These are phyloP conservation scores for Plasmodium gaboni DNA, from an alignment of 169 alveolate species.

Conservation along the genomic window DNA sequence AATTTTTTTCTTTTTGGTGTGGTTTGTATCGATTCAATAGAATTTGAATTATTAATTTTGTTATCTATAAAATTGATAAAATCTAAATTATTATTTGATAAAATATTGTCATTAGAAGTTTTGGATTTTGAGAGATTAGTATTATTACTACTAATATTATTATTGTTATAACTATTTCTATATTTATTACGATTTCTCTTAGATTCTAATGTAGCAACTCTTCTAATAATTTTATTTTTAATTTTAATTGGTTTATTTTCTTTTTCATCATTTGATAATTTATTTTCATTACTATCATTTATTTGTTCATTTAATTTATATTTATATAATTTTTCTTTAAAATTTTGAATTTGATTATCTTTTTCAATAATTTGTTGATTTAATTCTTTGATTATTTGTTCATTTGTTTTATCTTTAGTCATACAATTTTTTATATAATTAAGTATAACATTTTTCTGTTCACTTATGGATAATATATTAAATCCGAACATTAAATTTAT, in stretches of 20 bases:
- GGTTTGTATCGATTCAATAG: constrained; percentile 15
- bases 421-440: constrained; percentile 46
- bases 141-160: neutral
- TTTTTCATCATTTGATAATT: constrained; percentile 19
- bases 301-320: constrained; percentile 24
- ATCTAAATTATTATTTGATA: constrained; percentile 14
- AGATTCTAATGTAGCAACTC: constrained; percentile 37
- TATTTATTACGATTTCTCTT: constrained; percentile 3
- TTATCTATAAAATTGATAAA: constrained; percentile 41
- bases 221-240: constrained; percentile 57
- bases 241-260: constrained; percentile 22
- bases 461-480: constrained; percentile 36
- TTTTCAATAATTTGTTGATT: constrained; percentile 22
- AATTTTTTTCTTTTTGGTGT: constrained; percentile 45
- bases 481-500: constrained; percentile 50
- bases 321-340: constrained; percentile 50
- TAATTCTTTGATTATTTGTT: constrained; percentile 32
- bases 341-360: constrained; percentile 30
- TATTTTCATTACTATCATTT: constrained; percentile 26
- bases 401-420: constrained; percentile 14
- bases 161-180: no score
- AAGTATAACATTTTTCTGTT: constrained; percentile 62
- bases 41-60: constrained; percentile 26
- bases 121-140: constrained; percentile 8
- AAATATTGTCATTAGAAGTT: neutral